Evolutionary conservation across 495 filamentous ascomycete genomes (phyloP).

Genomic region (Daldinia concentrica): DNA sequence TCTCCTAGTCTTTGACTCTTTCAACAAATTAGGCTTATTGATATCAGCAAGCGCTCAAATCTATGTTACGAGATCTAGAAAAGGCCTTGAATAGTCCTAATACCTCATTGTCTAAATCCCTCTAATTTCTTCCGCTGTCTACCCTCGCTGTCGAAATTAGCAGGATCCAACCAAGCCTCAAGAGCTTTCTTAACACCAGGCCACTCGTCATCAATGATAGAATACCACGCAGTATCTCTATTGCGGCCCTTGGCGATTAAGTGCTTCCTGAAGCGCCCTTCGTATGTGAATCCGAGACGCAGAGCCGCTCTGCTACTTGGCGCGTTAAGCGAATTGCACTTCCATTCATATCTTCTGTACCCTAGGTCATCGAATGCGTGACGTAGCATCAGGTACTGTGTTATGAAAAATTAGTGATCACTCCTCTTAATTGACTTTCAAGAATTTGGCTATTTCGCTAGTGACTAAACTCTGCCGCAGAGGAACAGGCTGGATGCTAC

Average conservation of each 20-base stretch:
- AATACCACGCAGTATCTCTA: constrained; percentile 66
- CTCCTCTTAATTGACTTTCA: no score
- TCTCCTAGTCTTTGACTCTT: no score
- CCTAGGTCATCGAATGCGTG: constrained; percentile 61
- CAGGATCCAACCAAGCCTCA: constrained; percentile 58
- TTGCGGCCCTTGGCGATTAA: constrained; percentile 64
- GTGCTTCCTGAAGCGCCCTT: constrained; percentile 66
- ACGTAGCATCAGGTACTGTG: constrained; percentile 56
- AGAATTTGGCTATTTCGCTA: neutral
- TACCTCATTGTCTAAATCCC: constrained; percentile 27
- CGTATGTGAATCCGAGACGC: constrained; percentile 62
- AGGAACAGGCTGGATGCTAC: neutral
- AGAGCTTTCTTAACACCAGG: constrained; percentile 48
- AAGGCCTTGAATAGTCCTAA: neutral
- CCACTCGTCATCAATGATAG: constrained; percentile 64
- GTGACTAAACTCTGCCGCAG: neutral
- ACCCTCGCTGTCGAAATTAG: constrained; percentile 60
- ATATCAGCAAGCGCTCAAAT: no score
- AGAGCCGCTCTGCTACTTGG: constrained; percentile 58
- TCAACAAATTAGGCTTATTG: no score
- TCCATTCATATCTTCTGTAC: constrained; percentile 67
- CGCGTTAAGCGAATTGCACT: constrained; percentile 62
- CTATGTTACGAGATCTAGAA: no score
- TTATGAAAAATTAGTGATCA: neutral
- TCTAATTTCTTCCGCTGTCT: constrained; percentile 53